Base-by-base conservation (phyloP, 1,139 yeast species). In the Maudiozyma humilis region DNA sequence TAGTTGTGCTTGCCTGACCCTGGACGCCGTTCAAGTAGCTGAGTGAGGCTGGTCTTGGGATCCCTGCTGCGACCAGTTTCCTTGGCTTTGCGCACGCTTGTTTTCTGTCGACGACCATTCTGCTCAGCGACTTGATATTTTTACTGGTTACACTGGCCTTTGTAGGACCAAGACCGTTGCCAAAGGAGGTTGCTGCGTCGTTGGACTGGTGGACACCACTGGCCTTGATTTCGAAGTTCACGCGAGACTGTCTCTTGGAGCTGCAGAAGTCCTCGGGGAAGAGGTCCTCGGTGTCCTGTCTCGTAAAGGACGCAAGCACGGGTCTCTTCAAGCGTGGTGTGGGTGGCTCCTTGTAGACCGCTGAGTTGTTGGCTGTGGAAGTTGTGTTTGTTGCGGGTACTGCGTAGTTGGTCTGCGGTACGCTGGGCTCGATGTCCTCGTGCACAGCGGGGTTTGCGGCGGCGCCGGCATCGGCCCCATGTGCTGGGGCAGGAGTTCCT, bases 121-220 rank as follows among this genome's bases (percentile, higher is more conserved):
- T 53, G 42, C 54, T 60, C 42, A 62, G 47, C 2, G 58, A 51
- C 41, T 54, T 58, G 35, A 62, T 44, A 38, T 56, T 58, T 41
- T 60, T 62, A 44, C 57, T 60, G 49, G 53, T 50, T 4, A 62
- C 64, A 43, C 63, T 60, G 2, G 65, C 59, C 37, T 55, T 61
- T 4, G 62, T 57, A 13, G 66, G 66, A 7, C 60, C 65, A 30
- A 62, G 40, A 7, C 66, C 66, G 41, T 62, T 62, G 27, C 64
- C 64, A 41, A 55, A 54, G 29, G 63, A 56, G 16, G 62, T 53
- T 6, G 61, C 56, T 18, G 55, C 55, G 42, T 57, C 62, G 41
- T 59, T 56, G 16, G 65, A 57, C 48, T 59, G 64, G 59, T 62
- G 57, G 1, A 55, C 65, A 45, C 66, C 66, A 51, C 66, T 62